Conservation (phyloP, 352 stramenopile species). For the Globisporangium alternatum region DNA sequence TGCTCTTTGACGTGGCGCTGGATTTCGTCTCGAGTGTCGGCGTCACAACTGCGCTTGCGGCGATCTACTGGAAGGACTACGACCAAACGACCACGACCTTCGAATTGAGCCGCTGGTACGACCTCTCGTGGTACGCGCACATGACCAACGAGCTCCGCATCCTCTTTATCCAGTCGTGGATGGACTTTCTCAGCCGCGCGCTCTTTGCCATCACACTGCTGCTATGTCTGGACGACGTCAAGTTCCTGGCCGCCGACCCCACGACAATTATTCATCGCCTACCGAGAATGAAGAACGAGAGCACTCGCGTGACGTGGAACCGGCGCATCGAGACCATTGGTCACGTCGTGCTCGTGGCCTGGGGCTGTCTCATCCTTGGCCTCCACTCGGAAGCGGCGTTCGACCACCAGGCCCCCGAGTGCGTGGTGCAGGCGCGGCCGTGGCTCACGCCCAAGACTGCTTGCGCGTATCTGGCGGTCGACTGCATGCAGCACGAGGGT, state of each 20-base stretch:
- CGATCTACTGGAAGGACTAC: slow-evolving; percentile 25
- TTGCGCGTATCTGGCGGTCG: slow-evolving; percentile 39
- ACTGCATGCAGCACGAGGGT: slow-evolving; percentile 15
- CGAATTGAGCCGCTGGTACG: slow-evolving; percentile 29
- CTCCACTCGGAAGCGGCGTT: slow-evolving; percentile 25
- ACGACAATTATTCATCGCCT: background rate
- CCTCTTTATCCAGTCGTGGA: slow-evolving; percentile 19
- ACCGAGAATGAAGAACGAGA: background rate
- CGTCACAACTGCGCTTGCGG: slow-evolving; percentile 20
- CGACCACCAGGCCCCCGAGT: slow-evolving; percentile 17
- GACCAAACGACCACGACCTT: slow-evolving; percentile 14
- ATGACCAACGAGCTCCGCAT: slow-evolving; percentile 47
- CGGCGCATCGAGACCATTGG: slow-evolving; percentile 7
- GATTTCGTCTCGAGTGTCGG: slow-evolving; percentile 41
- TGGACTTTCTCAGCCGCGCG: slow-evolving; percentile 22
- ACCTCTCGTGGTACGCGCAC: slow-evolving; percentile 37
- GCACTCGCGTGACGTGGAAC: slow-evolving; percentile 4
- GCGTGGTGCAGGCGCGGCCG: slow-evolving; percentile 32
- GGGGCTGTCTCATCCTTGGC: slow-evolving; percentile 28
- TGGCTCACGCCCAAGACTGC: slow-evolving; percentile 30
- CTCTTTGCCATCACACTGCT: slow-evolving; percentile 21
- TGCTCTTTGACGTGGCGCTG: slow-evolving; percentile 28
- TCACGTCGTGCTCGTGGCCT: slow-evolving; percentile 24
- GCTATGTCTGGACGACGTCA: slow-evolving; percentile 24
- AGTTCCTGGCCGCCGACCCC: slow-evolving; percentile 18